Evolutionary conservation across 2,329 filamentous ascomycete species (phyloP).

Genomic region (Cladosporium sp.): DNA sequence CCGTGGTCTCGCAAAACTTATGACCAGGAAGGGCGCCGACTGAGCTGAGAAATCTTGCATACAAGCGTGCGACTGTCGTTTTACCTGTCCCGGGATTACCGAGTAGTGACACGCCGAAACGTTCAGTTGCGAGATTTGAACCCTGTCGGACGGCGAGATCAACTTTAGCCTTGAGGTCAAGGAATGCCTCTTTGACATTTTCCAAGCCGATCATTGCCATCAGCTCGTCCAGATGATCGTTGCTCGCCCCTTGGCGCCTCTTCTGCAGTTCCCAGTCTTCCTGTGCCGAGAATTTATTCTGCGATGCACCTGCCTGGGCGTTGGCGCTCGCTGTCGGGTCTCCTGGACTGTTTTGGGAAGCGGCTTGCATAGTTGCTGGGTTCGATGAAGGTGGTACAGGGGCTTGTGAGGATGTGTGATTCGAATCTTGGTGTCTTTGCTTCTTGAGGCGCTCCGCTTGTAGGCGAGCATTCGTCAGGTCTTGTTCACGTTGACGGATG

Average conservation of each 20-base stretch:
- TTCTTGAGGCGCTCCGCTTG: neutral
- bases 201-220: slow-evolving; percentile 71
- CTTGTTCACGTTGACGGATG: slow-evolving; percentile 43
- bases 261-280: slow-evolving; percentile 62
- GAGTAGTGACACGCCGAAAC: slow-evolving; percentile 59
- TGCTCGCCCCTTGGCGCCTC: slow-evolving; percentile 45
- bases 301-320: neutral
- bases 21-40: slow-evolving; percentile 53
- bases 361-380: too few relatives aligned
- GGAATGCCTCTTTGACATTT: slow-evolving; percentile 59
- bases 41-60: slow-evolving; percentile 59
- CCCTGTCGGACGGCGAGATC: slow-evolving; percentile 57
- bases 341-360: too few relatives aligned
- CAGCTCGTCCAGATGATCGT: slow-evolving; percentile 54
- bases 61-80: slow-evolving; percentile 69
- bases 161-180: slow-evolving; percentile 59
- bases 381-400: neutral
- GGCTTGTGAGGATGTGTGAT: neutral
- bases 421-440: too few relatives aligned
- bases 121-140: slow-evolving; percentile 50
- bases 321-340: too few relatives aligned
- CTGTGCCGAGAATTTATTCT: slow-evolving; percentile 30
- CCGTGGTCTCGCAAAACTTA: slow-evolving; percentile 60
- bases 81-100: slow-evolving; percentile 76
- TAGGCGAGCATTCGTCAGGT: slow-evolving; percentile 41